Conservation (phyloP, 1,284 basidiomycete genomes). For the Moesziomyces parantarcticus region DNA sequence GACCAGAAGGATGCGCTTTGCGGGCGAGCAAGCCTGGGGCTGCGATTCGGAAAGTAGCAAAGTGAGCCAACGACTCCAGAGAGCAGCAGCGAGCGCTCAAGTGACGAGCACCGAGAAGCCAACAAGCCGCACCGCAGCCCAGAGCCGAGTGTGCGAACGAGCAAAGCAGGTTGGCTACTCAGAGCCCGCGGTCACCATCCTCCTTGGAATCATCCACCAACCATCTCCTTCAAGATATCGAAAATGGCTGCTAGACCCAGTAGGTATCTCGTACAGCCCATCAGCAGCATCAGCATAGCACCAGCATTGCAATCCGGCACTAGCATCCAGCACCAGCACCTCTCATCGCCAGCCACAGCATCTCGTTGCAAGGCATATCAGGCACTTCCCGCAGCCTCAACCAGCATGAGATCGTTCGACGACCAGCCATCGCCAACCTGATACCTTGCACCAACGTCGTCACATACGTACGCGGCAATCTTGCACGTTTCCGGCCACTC, state of each 20-base stretch:
- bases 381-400: not conserved
- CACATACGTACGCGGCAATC: no score
- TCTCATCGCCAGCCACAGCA: not conserved
- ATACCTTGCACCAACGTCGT: no score
- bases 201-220: constrained; percentile 51
- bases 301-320: not conserved
- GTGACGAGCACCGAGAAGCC: constrained; percentile 1
- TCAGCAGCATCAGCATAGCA: constrained; percentile 13
- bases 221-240: constrained; percentile 56
- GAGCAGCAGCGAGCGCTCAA: not conserved
- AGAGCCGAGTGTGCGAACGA: not conserved
- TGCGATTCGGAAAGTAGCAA: not conserved
- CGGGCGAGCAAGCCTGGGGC: not conserved
- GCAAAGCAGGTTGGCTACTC: constrained; percentile 29
- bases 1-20: no score
- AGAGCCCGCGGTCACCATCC: constrained; percentile 43
- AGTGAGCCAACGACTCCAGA: not conserved
- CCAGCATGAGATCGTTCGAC: not conserved
- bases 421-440: no score
- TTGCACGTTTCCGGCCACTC: no score
- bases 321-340: constrained; percentile 1
- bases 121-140: constrained; percentile 1
- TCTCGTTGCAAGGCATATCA: not conserved
- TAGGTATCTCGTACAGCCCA: constrained; percentile 39
- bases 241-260: constrained; percentile 62